Conservation (phyloP, 129 eudicot genomes). For the Solidago caesia region DNA sequence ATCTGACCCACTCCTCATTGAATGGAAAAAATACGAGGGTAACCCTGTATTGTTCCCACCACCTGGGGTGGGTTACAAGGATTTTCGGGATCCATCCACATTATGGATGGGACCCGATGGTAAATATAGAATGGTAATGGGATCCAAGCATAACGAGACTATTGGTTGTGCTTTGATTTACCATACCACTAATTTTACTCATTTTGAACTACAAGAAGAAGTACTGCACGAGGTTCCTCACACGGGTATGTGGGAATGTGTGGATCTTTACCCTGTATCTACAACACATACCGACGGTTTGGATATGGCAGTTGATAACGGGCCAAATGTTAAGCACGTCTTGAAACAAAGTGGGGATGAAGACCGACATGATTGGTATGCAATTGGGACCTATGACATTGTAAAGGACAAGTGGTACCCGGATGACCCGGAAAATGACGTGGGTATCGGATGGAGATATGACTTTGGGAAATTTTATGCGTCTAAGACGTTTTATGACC, state of each 20-base stretch:
- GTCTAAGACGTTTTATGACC: slow-evolving; percentile 84
- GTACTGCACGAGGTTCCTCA: slow-evolving; percentile 64
- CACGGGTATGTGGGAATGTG: slow-evolving; percentile 99
- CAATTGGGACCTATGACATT: slow-evolving; percentile 69
- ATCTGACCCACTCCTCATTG: slow-evolving; percentile 81
- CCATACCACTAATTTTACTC: slow-evolving; percentile 60
- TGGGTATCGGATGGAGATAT: slow-evolving; percentile 75
- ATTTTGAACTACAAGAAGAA: slow-evolving; percentile 53
- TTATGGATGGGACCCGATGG: slow-evolving; percentile 82
- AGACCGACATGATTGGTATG: slow-evolving; percentile 71
- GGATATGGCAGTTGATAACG: slow-evolving; percentile 50
- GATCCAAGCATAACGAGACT: slow-evolving; percentile 59
- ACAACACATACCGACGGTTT: slow-evolving; percentile 45
- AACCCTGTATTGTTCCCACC: slow-evolving; percentile 88
- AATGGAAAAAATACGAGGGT: slow-evolving; percentile 72
- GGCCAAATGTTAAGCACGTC: slow-evolving; percentile 69
- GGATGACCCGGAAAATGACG: slow-evolving; percentile 75
- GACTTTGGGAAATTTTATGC: slow-evolving; percentile 89
- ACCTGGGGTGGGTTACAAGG: slow-evolving; percentile 58
- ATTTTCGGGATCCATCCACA: slow-evolving; percentile 88
- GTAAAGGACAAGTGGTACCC: slow-evolving; percentile 66
- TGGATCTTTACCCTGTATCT: slow-evolving; percentile 90
- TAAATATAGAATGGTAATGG: slow-evolving; percentile 62
- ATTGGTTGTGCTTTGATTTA: slow-evolving; percentile 74
- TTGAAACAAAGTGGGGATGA: slow-evolving; percentile 81